These are phyloP conservation scores for Fusarium napiforme DNA, from an alignment of 2,329 filamentous ascomycete species.

Conservation along the genomic window DNA sequence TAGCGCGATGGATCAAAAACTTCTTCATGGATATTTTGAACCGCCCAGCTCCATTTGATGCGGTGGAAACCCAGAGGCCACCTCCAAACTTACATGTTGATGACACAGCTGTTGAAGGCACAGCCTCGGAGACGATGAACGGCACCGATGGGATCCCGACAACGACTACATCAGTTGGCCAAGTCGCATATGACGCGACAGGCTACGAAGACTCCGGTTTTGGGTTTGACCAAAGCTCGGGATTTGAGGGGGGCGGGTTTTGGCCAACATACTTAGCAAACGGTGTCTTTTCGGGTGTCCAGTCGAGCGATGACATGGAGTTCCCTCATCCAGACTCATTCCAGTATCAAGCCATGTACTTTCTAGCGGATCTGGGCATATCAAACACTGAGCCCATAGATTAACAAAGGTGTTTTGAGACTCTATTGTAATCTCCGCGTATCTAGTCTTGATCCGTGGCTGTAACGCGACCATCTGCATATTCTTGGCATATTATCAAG, in stretches of 20 bases:
- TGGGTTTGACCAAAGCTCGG: neutral
- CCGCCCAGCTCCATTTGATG: too few relatives aligned
- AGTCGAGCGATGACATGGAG: neutral
- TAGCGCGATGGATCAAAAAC: slow-evolving; percentile 17
- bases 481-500: neutral
- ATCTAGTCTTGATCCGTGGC: neutral
- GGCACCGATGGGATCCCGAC: too few relatives aligned
- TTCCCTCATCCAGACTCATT: slow-evolving; percentile 20
- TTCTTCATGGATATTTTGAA: slow-evolving; percentile 29
- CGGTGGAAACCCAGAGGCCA: too few relatives aligned
- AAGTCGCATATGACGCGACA: rapidly evolving
- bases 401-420: too few relatives aligned
- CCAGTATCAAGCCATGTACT: slow-evolving; percentile 26
- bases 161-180: too few relatives aligned
- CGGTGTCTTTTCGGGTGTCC: neutral
- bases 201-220: rapidly evolving
- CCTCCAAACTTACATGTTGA: too few relatives aligned
- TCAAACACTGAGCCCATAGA: neutral
- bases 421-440: too few relatives aligned
- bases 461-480: too few relatives aligned
- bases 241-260: neutral
- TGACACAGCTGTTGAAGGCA: too few relatives aligned
- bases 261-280: slow-evolving; percentile 9
- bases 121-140: too few relatives aligned
- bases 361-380: slow-evolving; percentile 17